Percentiles rank a stretch among this genome's conserved stretches.
Conservation (phyloP, 345 rosid species). For the Abelmoschus esculentus region DNA sequence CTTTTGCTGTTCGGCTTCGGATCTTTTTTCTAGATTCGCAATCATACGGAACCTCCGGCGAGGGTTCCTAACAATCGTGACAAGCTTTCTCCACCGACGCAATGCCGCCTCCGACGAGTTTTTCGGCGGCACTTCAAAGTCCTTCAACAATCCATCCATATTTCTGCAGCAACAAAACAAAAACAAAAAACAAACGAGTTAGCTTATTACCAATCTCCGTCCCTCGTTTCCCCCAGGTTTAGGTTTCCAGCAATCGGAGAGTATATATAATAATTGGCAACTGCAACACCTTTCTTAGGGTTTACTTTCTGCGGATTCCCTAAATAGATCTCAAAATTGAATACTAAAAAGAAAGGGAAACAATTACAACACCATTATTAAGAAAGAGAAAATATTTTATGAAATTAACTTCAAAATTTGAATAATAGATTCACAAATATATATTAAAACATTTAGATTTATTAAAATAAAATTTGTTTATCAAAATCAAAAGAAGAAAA, state of each 20-base stretch:
- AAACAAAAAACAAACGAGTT: not conserved
- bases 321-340: not conserved
- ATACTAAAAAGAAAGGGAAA: not conserved
- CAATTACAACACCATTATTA: not conserved
- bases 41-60: constrained; percentile 75
- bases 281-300: not conserved
- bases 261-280: too few species aligned
- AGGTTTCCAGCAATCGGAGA: not conserved
- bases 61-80: constrained; percentile 59
- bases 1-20: constrained; percentile 41
- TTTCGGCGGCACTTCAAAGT: constrained; percentile 55
- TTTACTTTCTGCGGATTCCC: not conserved
- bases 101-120: constrained; percentile 57
- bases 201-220: not conserved
- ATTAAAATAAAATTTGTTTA: too few species aligned
- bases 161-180: not conserved
- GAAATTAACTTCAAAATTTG: too few species aligned
- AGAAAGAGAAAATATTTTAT: not conserved
- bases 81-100: constrained; percentile 61
- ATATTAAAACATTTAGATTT: too few species aligned
- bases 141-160: constrained; percentile 48
- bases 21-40: constrained; percentile 58
- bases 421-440: too few species aligned
- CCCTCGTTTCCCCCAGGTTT: constrained; percentile 12
- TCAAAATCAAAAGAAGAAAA: too few species aligned